These are phyloP conservation scores for Agrocybe pediades DNA, from an alignment of 768 basidiomycete genomes.

Conservation along the genomic window DNA sequence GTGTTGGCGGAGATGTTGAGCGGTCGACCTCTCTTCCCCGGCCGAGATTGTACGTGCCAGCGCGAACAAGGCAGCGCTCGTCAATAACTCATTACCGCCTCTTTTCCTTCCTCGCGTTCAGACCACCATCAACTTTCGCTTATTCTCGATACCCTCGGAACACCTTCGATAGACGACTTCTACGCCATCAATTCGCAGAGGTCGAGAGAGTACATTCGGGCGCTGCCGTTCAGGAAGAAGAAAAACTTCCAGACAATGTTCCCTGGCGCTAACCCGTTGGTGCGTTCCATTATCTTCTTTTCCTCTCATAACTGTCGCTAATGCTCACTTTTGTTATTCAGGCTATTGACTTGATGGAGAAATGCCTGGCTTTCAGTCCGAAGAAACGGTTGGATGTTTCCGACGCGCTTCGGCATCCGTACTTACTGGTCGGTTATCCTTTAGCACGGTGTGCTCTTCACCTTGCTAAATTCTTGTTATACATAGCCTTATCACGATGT, in stretches of 20 bases:
- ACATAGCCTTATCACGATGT: constrained; percentile 84
- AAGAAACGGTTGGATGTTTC: constrained; percentile 86
- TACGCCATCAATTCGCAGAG: constrained; percentile 84
- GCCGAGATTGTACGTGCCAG: constrained; percentile 76
- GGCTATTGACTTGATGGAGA: constrained; percentile 79
- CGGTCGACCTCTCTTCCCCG: constrained; percentile 93
- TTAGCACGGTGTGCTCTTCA: neutral
- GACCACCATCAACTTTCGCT: constrained; percentile 93
- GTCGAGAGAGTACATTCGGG: constrained; percentile 85
- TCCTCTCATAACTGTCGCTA: neutral
- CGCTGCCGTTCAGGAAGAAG: constrained; percentile 84
- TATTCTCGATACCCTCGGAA: constrained; percentile 94
- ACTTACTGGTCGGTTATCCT: constrained; percentile 61
- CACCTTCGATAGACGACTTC: constrained; percentile 90
- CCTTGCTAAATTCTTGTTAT: neutral
- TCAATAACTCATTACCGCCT: constrained; percentile 3
- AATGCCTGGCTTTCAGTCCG: constrained; percentile 84
- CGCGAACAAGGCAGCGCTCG: constrained; percentile 4
- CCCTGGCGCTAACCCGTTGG: constrained; percentile 72
- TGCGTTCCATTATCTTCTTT: constrained; percentile 27
- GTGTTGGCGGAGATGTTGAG: constrained; percentile 90
- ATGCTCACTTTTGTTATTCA: constrained; percentile 19
- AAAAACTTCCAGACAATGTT: constrained; percentile 71
- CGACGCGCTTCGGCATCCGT: constrained; percentile 87
- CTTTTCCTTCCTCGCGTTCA: constrained; percentile 27